phyloP scores from a whole-genome alignment of 208 protist genomes.

The Trypanosoma lewisi region DNA sequence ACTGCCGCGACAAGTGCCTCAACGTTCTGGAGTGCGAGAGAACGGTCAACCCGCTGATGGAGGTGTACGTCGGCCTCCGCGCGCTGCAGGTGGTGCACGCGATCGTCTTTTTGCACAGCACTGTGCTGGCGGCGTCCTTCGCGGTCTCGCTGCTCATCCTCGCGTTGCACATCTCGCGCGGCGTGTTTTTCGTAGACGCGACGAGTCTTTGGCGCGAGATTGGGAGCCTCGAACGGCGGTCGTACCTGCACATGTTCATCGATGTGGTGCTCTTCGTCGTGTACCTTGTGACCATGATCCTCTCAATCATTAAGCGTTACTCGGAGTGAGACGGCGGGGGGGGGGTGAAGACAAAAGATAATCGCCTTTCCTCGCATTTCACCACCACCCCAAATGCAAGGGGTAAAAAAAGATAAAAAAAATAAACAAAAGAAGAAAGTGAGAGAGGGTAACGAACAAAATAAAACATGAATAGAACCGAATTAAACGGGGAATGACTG shows the following conservation, averaged over 20 bases:
- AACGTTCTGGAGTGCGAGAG: slow-evolving; percentile 83
- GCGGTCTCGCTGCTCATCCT: slow-evolving; percentile 31
- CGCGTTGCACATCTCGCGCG: slow-evolving; percentile 49
- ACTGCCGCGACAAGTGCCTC: slow-evolving; percentile 74
- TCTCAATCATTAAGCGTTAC: slow-evolving; percentile 63
- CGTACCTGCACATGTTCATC: slow-evolving; percentile 53
- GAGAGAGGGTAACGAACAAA: not conserved
- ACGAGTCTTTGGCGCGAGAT: slow-evolving; percentile 78
- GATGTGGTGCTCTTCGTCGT: slow-evolving; percentile 62
- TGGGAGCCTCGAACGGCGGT: slow-evolving; percentile 53
- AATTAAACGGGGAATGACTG: not conserved
- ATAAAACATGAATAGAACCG: slow-evolving; percentile 7
- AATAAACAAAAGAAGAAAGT: slow-evolving; percentile 1
- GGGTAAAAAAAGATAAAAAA: not conserved
- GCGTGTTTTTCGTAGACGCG: slow-evolving; percentile 69
- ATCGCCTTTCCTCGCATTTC: too few relatives aligned
- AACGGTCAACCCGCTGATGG: slow-evolving; percentile 69
- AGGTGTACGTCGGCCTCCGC: slow-evolving; percentile 65
- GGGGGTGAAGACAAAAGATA: not conserved
- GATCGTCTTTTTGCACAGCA: slow-evolving; percentile 42
- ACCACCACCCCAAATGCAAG: not conserved
- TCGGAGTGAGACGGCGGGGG: slow-evolving; percentile 1
- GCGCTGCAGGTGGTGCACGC: slow-evolving; percentile 63
- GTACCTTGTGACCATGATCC: slow-evolving; percentile 60
- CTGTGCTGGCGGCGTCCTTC: slow-evolving; percentile 40